Conservation (phyloP, 345 rosid species). For the Citrus hindsii region DNA sequence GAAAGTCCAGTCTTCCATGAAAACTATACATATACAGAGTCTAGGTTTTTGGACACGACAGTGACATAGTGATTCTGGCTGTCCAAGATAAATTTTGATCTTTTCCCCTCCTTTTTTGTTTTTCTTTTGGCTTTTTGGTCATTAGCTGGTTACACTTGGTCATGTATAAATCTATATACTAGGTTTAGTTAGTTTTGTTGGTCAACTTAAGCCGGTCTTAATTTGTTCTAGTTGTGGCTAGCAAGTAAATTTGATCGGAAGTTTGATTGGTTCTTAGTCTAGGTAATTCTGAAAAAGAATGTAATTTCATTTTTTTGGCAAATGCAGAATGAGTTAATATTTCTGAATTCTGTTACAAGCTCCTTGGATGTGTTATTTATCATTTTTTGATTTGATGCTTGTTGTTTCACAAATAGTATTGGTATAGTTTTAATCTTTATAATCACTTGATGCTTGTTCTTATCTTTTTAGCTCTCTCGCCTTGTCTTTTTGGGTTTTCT, state of each 20-base stretch:
- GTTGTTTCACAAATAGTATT: not conserved
- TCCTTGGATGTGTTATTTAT: not conserved
- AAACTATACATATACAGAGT: no score
- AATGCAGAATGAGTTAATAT: not conserved
- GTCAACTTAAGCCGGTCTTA: not conserved
- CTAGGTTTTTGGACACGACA: not conserved
- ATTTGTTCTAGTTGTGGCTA: not conserved
- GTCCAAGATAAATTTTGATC: not conserved
- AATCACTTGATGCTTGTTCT: not conserved
- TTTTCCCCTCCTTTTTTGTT: not conserved
- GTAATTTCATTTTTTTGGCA: not conserved
- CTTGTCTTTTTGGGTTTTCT: not conserved
- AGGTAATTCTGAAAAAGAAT: not conserved
- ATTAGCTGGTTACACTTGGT: not conserved
- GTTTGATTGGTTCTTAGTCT: not conserved
- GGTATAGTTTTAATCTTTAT: not conserved
- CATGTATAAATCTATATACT: not conserved
- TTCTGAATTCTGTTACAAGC: not conserved
- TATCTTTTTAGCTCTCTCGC: not conserved
- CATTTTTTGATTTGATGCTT: not conserved
- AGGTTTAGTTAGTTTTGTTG: not conserved
- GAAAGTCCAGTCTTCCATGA: not conserved
- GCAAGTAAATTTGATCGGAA: not conserved
- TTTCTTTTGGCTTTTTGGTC: not conserved
- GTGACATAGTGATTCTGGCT: not conserved